phyloP scores from a whole-genome alignment of 257 asterid species.

The Primulina tabacum region DNA sequence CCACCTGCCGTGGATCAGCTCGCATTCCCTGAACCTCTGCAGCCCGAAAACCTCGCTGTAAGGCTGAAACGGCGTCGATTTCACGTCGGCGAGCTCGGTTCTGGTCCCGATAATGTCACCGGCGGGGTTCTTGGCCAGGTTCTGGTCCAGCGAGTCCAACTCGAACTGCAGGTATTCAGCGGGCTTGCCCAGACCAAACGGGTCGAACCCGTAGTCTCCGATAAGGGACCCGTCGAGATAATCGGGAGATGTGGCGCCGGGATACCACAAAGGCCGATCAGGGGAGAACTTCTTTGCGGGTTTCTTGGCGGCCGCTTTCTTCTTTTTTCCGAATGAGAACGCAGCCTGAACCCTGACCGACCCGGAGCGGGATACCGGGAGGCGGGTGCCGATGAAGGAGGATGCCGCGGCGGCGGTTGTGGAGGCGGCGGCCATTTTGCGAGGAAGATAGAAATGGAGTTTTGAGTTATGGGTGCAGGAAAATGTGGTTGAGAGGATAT shows the following conservation, averaged over 20 bases:
- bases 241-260: constrained; percentile 83
- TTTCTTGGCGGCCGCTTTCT: constrained; percentile 53
- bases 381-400: constrained; percentile 71
- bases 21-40: constrained; percentile 92
- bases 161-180: constrained; percentile 89
- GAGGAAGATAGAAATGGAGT: neutral
- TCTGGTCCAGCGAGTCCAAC: constrained; percentile 83
- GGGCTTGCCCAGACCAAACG: constrained; percentile 88
- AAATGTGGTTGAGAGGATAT: constrained; percentile 32
- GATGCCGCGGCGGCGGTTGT: constrained; percentile 64
- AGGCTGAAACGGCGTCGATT: constrained; percentile 87
- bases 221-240: constrained; percentile 76
- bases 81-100: constrained; percentile 62
- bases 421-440: constrained; percentile 45
- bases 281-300: constrained; percentile 19
- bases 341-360: constrained; percentile 68
- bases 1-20: constrained; percentile 97
- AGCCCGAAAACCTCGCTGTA: constrained; percentile 83
- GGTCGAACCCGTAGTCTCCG: constrained; percentile 95
- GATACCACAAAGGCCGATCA: constrained; percentile 86
- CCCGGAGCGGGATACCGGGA: constrained; percentile 44
- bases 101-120: constrained; percentile 84
- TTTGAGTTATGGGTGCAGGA: neutral
- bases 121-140: constrained; percentile 70
- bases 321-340: constrained; percentile 52